These are phyloP conservation scores for Yamadazyma kitorensis DNA, from an alignment of 805 yeast genomes.

Conservation along the genomic window DNA sequence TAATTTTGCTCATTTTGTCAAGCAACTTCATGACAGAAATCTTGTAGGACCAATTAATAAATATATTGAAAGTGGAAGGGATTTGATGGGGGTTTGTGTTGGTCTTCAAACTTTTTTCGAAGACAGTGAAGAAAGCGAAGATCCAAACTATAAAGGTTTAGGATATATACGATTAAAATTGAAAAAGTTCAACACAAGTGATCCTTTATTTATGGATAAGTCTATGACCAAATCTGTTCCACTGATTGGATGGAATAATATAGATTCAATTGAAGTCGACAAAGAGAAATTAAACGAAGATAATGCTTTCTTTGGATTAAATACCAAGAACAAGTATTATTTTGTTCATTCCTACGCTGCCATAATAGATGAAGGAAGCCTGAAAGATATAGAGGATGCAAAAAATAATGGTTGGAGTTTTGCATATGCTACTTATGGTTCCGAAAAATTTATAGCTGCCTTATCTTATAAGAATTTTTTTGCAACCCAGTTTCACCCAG, in stretches of 20 bases:
- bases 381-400: conserved; percentile 25
- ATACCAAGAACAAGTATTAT: conserved; percentile 71
- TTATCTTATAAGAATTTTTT: conserved; percentile 71
- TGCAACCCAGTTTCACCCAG: conserved; percentile 99
- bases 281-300: conserved; percentile 22
- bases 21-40: conserved; percentile 57
- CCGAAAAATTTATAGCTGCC: conserved; percentile 82
- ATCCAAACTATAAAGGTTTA: conserved; percentile 56
- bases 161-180: conserved; percentile 47
- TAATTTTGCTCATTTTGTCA: conserved; percentile 90
- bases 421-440: conserved; percentile 70
- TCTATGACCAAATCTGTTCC: conserved; percentile 78
- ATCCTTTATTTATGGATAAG: conserved; percentile 25
- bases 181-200: conserved; percentile 50
- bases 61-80: conserved; percentile 74
- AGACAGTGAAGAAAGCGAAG: conserved; percentile 70
- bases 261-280: conserved; percentile 23
- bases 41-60: conserved; percentile 63
- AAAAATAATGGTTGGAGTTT: conserved; percentile 61
- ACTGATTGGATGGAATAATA: conserved; percentile 92
- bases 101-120: conserved; percentile 85
- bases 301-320: conserved; percentile 55
- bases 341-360: conserved; percentile 96
- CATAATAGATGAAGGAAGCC: conserved; percentile 39
- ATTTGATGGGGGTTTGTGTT: conserved; percentile 96